These are phyloP conservation scores for Marasmius fiardii DNA, from an alignment of 1,284 basidiomycete species.

Conservation along the genomic window DNA sequence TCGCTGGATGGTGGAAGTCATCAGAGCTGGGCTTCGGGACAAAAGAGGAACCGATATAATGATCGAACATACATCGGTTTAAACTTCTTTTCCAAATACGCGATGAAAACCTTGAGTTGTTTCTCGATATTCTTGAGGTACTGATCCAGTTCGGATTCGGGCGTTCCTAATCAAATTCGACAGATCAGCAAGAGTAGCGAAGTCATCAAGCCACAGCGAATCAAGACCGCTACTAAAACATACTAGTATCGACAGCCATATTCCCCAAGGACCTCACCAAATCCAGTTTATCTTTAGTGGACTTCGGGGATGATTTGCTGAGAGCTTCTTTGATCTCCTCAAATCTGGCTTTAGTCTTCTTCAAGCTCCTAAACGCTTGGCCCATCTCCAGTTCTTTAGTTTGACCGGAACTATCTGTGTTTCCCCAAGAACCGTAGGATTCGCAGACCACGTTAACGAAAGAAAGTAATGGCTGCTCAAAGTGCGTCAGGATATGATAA, in stretches of 20 bases:
- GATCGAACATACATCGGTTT: neutral
- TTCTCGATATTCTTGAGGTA: neutral
- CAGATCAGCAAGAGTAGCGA: no score
- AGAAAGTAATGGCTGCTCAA: neutral
- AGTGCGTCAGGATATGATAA: neutral
- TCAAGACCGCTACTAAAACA: no score
- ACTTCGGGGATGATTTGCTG: no score
- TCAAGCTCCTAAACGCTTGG: neutral
- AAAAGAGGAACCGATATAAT: no score
- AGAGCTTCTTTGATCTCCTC: neutral
- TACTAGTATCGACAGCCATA: neutral
- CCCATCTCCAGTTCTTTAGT: neutral
- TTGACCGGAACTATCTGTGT: neutral
- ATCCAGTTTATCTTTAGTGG: neutral
- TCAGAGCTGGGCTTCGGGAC: no score
- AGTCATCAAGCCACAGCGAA: no score
- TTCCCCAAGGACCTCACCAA: neutral
- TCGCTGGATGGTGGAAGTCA: neutral
- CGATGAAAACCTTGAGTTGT: neutral
- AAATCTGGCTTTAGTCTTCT: neutral
- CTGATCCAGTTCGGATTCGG: no score
- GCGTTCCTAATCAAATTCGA: no score
- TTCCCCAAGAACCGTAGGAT: neutral
- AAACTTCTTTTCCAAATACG: neutral
- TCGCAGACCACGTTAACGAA: neutral